Conservation (phyloP, 192 early-diverging fungal species). For the Coemansia sp. region DNA sequence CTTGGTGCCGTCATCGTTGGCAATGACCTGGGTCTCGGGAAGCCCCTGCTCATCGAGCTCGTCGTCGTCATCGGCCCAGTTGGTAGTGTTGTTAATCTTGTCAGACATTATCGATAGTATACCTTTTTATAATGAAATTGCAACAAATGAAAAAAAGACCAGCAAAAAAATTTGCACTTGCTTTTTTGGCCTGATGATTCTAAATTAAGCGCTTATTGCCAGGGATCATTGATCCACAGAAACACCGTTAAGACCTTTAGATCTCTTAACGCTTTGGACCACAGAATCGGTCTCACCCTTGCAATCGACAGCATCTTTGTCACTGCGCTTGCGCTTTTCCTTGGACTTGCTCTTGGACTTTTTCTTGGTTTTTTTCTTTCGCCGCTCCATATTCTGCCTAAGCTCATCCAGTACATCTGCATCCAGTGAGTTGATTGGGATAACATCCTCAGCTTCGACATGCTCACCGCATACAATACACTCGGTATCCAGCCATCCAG, state of each 20-base stretch:
- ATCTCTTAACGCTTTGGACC: too few species aligned
- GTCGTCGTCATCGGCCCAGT: neutral
- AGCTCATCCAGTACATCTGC: constrained; percentile 17
- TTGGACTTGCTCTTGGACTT: constrained; percentile 9
- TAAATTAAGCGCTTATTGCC: too few species aligned
- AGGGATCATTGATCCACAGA: too few species aligned
- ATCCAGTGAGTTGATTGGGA: constrained; percentile 34
- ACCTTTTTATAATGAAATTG: too few species aligned
- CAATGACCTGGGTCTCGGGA: too few species aligned
- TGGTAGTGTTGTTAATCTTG: too few species aligned
- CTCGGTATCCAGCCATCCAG: neutral
- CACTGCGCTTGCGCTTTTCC: constrained; percentile 5
- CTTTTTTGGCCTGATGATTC: too few species aligned
- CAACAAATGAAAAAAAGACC: too few species aligned
- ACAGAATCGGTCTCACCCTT: neutral
- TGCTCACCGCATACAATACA: constrained; percentile 30
- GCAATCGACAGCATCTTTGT: neutral
- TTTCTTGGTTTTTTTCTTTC: constrained; percentile 13
- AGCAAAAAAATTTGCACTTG: too few species aligned
- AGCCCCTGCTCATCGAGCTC: neutral
- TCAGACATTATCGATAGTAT: neutral
- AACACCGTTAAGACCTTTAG: too few species aligned
- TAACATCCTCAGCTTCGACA: constrained; percentile 12
- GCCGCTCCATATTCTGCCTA: constrained; percentile 9
- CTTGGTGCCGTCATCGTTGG: neutral